phyloP scores from a whole-genome alignment of 192 early-diverging fungal species.

The Rhizophlyctis rosea region DNA sequence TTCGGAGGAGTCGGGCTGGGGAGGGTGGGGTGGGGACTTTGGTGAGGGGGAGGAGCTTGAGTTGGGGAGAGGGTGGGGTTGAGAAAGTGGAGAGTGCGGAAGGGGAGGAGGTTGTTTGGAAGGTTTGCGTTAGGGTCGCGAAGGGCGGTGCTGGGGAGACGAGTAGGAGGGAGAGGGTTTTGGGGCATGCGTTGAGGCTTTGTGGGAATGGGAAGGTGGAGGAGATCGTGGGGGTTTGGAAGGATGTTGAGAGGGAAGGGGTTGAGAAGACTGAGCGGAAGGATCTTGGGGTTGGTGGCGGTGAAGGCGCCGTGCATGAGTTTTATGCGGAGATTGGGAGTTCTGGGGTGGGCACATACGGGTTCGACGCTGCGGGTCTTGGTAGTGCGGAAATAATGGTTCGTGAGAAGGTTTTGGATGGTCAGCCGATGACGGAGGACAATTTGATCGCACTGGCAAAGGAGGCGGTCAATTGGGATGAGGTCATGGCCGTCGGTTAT shows the following conservation, averaged over 20 bases:
- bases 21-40: background rate
- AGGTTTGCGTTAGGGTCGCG: conserved; percentile 22
- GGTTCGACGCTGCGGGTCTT: too few relatives aligned
- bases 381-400: too few relatives aligned
- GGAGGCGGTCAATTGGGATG: conserved; percentile 19
- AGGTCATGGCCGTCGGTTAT: conserved; percentile 21
- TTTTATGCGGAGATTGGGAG: background rate
- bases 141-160: too few relatives aligned
- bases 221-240: conserved; percentile 43
- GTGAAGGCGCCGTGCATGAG: background rate
- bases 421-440: background rate
- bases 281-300: background rate
- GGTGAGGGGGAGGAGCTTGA: background rate
- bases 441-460: conserved; percentile 20
- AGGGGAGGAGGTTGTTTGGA: conserved; percentile 27
- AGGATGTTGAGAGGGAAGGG: conserved; percentile 32
- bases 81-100: background rate
- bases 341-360: conserved; percentile 5
- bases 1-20: conserved; percentile 23
- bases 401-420: too few relatives aligned
- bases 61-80: conserved; percentile 17
- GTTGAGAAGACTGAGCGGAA: background rate
- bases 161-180: conserved; percentile 38
- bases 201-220: conserved; percentile 47
- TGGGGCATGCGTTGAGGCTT: conserved; percentile 52